Conservation (phyloP, 75 land plant genomes). For the Ceratopteris richardii region DNA sequence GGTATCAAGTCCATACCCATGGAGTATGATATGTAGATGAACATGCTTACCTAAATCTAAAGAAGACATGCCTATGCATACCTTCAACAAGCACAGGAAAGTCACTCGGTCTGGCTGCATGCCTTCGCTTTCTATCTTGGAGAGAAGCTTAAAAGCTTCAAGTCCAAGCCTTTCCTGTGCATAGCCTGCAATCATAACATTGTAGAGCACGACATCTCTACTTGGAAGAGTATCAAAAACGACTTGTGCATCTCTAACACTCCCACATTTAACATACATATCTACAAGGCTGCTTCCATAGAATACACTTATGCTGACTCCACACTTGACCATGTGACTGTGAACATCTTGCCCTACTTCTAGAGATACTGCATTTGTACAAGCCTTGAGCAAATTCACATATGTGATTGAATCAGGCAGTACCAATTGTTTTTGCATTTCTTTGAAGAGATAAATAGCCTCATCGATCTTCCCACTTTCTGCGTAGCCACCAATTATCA, state of each 20-base stretch:
- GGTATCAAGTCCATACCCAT: conserved; percentile 43
- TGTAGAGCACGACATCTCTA: conserved; percentile 7
- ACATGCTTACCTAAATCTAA: conserved; percentile 45
- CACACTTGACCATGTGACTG: conserved; percentile 10
- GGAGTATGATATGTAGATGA: conserved; percentile 50
- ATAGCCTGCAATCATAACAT: conserved; percentile 47
- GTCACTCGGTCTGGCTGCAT: conserved; percentile 56
- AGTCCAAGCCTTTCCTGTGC: conserved; percentile 42
- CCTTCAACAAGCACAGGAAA: conserved; percentile 61
- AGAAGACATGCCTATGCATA: conserved; percentile 47
- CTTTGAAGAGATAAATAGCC: conserved; percentile 12
- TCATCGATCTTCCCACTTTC: conserved; percentile 4
- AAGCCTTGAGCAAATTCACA: conserved; percentile 20
- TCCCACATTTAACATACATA: conserved; percentile 15
- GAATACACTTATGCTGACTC: conserved; percentile 10
- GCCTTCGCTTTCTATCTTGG: conserved; percentile 44
- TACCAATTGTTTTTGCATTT: conserved; percentile 10
- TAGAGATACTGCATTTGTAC: conserved; percentile 9
- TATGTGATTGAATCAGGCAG: conserved; percentile 13
- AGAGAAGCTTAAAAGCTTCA: conserved; percentile 53
- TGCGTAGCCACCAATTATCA: conserved; percentile 19
- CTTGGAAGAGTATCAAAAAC: conserved; percentile 3
- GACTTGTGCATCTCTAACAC: conserved; percentile 4
- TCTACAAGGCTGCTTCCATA: conserved; percentile 8
- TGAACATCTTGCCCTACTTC: conserved; percentile 12